A percentile compares a stretch with the other conserved stretches of the same genome.
phyloP scores from a whole-genome alignment of 495 filamentous ascomycete genomes.

The Aspergillus sclerotiicarbonarius region DNA sequence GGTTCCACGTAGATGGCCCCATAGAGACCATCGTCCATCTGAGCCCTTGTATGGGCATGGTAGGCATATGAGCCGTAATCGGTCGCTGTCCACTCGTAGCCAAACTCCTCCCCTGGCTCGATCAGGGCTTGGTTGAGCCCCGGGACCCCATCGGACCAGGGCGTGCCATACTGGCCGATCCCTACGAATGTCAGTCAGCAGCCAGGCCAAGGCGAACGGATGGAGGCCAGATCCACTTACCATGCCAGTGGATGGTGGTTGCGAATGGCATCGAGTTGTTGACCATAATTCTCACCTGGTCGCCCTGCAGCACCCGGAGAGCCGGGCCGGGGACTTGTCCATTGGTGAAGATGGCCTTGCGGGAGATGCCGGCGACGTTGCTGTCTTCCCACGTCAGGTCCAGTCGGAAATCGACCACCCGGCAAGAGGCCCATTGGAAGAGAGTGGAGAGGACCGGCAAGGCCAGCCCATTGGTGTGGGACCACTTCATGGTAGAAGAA shows the following conservation, averaged over 20 bases:
- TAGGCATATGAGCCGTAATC: constrained; percentile 53
- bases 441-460: not conserved
- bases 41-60: constrained; percentile 48
- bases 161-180: constrained; percentile 26
- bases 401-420: not conserved
- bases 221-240: constrained; percentile 19
- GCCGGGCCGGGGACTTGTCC: constrained; percentile 54
- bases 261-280: constrained; percentile 50
- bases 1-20: constrained; percentile 40
- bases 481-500: not conserved
- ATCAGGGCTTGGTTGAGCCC: constrained; percentile 48
- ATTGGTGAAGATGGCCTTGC: constrained; percentile 53
- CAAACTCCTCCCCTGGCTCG: constrained; percentile 38
- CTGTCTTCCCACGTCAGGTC: constrained; percentile 19
- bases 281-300: constrained; percentile 49
- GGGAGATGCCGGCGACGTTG: constrained; percentile 9
- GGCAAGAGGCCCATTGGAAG: not conserved
- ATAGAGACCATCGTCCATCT: constrained; percentile 53
- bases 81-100: constrained; percentile 47
- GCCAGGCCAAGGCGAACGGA: not conserved
- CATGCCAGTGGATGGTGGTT: constrained; percentile 50
- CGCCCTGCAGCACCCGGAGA: constrained; percentile 53
- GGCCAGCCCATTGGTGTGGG: not conserved
- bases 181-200: constrained; percentile 9
- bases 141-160: constrained; percentile 52